Percentiles rank a stretch among this genome's conserved stretches.
phyloP scores from a whole-genome alignment of 2,329 filamentous ascomycete genomes.

The Hypoxylon rubiginosum region DNA sequence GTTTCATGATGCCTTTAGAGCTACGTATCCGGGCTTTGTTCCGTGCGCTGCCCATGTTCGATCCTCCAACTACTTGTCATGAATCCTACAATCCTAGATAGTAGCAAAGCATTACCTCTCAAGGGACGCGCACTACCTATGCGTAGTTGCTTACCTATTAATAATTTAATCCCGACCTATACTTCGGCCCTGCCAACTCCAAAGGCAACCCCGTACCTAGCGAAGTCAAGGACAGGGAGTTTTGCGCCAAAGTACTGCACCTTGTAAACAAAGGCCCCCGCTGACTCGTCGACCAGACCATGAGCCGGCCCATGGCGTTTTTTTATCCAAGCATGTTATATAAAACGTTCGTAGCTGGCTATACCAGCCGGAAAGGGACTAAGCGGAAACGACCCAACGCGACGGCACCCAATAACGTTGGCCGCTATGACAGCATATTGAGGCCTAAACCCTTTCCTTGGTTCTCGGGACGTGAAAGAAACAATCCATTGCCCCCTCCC shows the following conservation, averaged over 20 bases:
- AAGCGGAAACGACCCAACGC: slow-evolving; percentile 26
- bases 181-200: background rate
- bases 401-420: slow-evolving; percentile 31
- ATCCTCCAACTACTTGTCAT: slow-evolving; percentile 14
- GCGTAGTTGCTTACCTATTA: background rate
- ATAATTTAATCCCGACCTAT: background rate
- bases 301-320: slow-evolving; percentile 9
- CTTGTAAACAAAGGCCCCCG: slow-evolving; percentile 6
- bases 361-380: slow-evolving; percentile 20
- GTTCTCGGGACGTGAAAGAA: slow-evolving; percentile 21
- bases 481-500: slow-evolving; percentile 15
- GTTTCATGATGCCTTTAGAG: background rate
- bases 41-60: slow-evolving; percentile 5
- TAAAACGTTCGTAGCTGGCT: background rate
- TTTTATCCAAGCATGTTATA: slow-evolving; percentile 1
- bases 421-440: slow-evolving; percentile 16
- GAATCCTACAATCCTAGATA: slow-evolving; percentile 5
- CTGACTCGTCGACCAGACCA: slow-evolving; percentile 6
- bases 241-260: slow-evolving; percentile 21
- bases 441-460: slow-evolving; percentile 10
- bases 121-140: slow-evolving; percentile 3
- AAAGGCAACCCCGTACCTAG: slow-evolving; percentile 8
- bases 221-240: slow-evolving; percentile 12
- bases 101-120: background rate
- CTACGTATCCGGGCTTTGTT: slow-evolving; percentile 4